Evolutionary conservation across 2,329 filamentous ascomycete genomes (phyloP).

Genomic region (Trichoderma simmonsii): DNA sequence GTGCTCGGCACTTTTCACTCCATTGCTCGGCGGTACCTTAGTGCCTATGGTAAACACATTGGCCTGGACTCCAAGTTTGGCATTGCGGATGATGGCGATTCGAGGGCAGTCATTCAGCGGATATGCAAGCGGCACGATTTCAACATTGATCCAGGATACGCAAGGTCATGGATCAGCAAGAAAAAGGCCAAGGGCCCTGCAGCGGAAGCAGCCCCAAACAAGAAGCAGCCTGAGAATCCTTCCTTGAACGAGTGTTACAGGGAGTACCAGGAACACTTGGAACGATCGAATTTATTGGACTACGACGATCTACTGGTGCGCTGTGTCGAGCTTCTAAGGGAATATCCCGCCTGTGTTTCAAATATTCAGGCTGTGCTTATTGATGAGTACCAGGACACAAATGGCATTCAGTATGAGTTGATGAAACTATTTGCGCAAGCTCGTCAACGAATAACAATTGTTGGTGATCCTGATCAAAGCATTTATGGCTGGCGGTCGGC

Average conservation of each 20-base stretch:
- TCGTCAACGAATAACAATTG: slow-evolving; percentile 78
- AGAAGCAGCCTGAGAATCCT: slow-evolving; percentile 40
- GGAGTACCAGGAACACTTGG: slow-evolving; percentile 75
- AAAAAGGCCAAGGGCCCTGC: slow-evolving; percentile 56
- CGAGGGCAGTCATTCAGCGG: slow-evolving; percentile 72
- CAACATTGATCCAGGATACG: slow-evolving; percentile 64
- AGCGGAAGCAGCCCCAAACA: slow-evolving; percentile 39
- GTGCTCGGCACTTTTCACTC: slow-evolving; percentile 94
- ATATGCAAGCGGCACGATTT: slow-evolving; percentile 74
- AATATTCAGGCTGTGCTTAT: slow-evolving; percentile 91
- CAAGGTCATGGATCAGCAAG: slow-evolving; percentile 74
- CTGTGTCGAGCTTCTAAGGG: slow-evolving; percentile 74
- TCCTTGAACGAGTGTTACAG: slow-evolving; percentile 67
- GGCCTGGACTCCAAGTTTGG: slow-evolving; percentile 80
- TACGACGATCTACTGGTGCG: slow-evolving; percentile 89
- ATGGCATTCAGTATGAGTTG: slow-evolving; percentile 88
- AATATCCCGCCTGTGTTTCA: slow-evolving; percentile 74
- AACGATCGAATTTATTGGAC: slow-evolving; percentile 78
- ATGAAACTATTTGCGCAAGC: slow-evolving; percentile 82
- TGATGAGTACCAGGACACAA: slow-evolving; percentile 97
- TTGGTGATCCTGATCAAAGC: slow-evolving; percentile 95
- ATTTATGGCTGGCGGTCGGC: slow-evolving; percentile 96
- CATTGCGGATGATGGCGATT: slow-evolving; percentile 84
- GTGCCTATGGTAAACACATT: slow-evolving; percentile 79
- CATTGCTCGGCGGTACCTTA: slow-evolving; percentile 80